Conservation (phyloP, 2,329 filamentous ascomycete species). For the Phialemonium atrogriseum region DNA sequence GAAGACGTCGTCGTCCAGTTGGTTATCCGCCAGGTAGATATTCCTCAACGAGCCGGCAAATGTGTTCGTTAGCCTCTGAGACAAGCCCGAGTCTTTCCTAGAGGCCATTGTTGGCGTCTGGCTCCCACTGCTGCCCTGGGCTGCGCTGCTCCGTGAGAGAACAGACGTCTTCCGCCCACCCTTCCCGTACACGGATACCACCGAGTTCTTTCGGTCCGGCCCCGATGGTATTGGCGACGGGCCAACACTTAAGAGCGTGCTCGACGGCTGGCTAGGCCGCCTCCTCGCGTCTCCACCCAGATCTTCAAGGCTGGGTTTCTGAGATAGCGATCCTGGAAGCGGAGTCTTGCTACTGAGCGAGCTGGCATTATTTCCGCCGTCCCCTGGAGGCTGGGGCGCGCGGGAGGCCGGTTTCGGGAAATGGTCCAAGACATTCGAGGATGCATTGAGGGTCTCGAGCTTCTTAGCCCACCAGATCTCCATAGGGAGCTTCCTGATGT, state of each 20-base stretch:
- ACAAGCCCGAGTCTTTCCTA: conserved; percentile 85
- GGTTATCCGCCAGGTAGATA: conserved; percentile 86
- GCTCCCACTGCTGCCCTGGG: conserved; percentile 34
- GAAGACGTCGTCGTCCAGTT: conserved; percentile 89
- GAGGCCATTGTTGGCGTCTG: conserved; percentile 43
- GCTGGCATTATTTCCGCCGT: conserved; percentile 36
- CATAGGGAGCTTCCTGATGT: conserved; percentile 76
- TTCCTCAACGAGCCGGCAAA: conserved; percentile 82
- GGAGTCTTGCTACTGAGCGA: conserved; percentile 25
- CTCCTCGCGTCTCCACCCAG: conserved; percentile 50
- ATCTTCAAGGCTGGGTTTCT: conserved; percentile 71
- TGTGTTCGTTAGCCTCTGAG: conserved; percentile 70
- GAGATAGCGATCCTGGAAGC: conserved; percentile 34
- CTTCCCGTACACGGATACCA: conserved; percentile 72
- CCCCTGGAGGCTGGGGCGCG: conserved; percentile 51
- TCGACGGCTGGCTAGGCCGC: conserved; percentile 78
- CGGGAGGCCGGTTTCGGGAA: conserved; percentile 83
- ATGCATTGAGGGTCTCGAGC: conserved; percentile 87
- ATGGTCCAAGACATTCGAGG: conserved; percentile 82
- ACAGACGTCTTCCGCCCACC: conserved; percentile 80
- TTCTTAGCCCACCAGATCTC: conserved; percentile 96
- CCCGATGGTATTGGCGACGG: conserved; percentile 57
- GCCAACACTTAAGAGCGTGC: conserved; percentile 65
- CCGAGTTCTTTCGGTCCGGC: conserved; percentile 68
- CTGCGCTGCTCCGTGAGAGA: conserved; percentile 54